Percentiles rank a stretch among this genome's conserved stretches.
These are phyloP conservation scores for Alternaria sp. DNA, from an alignment of 2,329 filamentous ascomycete genomes.

Conservation along the genomic window DNA sequence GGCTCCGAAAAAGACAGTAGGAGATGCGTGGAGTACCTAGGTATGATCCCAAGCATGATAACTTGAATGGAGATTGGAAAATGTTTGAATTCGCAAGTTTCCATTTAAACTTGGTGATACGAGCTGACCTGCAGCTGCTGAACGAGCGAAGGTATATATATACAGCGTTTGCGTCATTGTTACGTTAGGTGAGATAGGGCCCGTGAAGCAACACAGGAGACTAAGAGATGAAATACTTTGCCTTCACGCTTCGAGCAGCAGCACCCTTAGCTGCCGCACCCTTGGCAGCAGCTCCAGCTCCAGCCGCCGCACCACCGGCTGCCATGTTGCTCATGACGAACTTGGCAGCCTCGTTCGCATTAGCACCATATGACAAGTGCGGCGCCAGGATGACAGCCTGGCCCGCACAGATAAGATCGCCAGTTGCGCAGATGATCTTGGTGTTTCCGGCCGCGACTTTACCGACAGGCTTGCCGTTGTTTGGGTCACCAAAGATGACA, in stretches of 20 bases:
- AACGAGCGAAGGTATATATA: neutral
- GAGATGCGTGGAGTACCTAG: neutral
- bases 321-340: slow-evolving; percentile 39
- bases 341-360: slow-evolving; percentile 42
- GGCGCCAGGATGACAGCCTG: slow-evolving; percentile 40
- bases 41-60: neutral
- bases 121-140: slow-evolving; percentile 8
- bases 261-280: neutral
- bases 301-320: slow-evolving; percentile 10
- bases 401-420: slow-evolving; percentile 47
- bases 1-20: neutral
- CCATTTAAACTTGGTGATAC: neutral
- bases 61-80: neutral
- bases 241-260: slow-evolving; percentile 4
- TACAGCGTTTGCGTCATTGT: neutral
- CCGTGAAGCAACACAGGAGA: neutral
- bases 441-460: slow-evolving; percentile 42
- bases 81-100: neutral
- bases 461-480: slow-evolving; percentile 46
- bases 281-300: slow-evolving; percentile 5
- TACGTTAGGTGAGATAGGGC: neutral
- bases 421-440: slow-evolving; percentile 46
- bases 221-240: slow-evolving; percentile 12
- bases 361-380: slow-evolving; percentile 46
- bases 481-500: slow-evolving; percentile 51